Evolutionary conservation across 345 rosid species (phyloP), one percentile per base, ranked within the genome.

Genomic region (Chamaenerion angustifolium): DNA sequence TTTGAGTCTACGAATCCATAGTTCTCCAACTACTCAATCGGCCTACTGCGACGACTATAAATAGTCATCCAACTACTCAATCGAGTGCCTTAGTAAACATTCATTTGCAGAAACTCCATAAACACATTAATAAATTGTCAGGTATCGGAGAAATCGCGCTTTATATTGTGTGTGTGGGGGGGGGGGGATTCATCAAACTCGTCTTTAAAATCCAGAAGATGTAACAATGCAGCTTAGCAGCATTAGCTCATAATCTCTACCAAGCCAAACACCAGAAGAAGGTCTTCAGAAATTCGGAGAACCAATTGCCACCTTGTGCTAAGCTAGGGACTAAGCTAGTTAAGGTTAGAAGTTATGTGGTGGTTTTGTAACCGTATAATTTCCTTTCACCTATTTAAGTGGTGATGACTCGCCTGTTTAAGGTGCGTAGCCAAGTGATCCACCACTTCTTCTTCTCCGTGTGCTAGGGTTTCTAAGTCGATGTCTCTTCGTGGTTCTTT

Each of bases 31-130:
- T 49, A 6, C 74, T 78, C 66, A 95, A 95, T 71, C 74, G 68
- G 57, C 76, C 83, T 1, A 16, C 50, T 57, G 52, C 48, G 21
- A 60, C 74, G 52, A 83, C 83, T 59, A 71, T 78, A 51, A 76
- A 63, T 56, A 69, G 68, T 49, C 86, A 68, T 27, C 93, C 87
- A 57, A 69, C 80, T 14, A 62, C 79, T 21, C 62, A 86, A 62
- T 77, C 94, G 17, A 86, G 85, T 70, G 96, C 89, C 59, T 56
- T 83, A 25, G 80, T 72, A 75, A 72, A 75, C 67, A 63, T 67
- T 61, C 82, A 79, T 25, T 51, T 71, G 43, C 61, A 51, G 52
- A 68, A 68, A 43, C 53, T 21, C 56, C 65, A 41, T 45, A 55
- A 48, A 54, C 64, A 64, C 56, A 67, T 68, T 68, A 90, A 68